Percentiles rank a stretch among this genome's conserved stretches.
phyloP scores from a whole-genome alignment of 352 stramenopile genomes.

The Pythium grandisporangium region DNA sequence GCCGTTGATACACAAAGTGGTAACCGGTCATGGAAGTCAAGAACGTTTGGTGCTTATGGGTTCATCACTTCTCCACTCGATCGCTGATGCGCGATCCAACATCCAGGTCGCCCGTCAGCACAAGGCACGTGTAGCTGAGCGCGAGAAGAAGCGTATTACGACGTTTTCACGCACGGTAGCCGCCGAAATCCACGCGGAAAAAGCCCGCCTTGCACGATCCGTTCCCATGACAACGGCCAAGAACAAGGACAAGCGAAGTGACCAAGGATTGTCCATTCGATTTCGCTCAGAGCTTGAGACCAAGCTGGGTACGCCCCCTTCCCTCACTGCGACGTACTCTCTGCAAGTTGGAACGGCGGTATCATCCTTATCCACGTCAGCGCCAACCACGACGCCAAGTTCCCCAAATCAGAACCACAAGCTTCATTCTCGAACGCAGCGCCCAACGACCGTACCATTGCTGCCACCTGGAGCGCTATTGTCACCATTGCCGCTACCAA shows the following conservation, averaged over 20 bases:
- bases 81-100: constrained; percentile 28
- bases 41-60: constrained; percentile 32
- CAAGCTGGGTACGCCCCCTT: constrained; percentile 8
- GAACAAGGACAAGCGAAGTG: neutral
- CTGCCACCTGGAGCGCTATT: neutral
- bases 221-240: neutral
- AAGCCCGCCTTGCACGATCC: neutral
- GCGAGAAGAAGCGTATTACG: constrained; percentile 18
- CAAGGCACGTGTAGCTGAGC: constrained; percentile 21
- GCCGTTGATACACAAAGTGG: constrained; percentile 36
- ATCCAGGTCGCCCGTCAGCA: constrained; percentile 23
- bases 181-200: neutral
- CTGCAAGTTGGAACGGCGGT: constrained; percentile 8
- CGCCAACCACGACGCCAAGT: neutral
- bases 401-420: too few species aligned
- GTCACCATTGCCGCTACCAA: too few species aligned
- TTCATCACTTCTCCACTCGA: constrained; percentile 25
- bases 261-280: neutral
- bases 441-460: too few species aligned
- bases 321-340: constrained; percentile 21
- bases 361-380: neutral
- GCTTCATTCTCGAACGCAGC: too few species aligned
- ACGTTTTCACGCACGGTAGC: constrained; percentile 21
- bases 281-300: neutral
- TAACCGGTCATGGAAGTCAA: constrained; percentile 27